phyloP scores from a whole-genome alignment of 2,329 filamentous ascomycete species.

The Lasiodiplodia theobromae region DNA sequence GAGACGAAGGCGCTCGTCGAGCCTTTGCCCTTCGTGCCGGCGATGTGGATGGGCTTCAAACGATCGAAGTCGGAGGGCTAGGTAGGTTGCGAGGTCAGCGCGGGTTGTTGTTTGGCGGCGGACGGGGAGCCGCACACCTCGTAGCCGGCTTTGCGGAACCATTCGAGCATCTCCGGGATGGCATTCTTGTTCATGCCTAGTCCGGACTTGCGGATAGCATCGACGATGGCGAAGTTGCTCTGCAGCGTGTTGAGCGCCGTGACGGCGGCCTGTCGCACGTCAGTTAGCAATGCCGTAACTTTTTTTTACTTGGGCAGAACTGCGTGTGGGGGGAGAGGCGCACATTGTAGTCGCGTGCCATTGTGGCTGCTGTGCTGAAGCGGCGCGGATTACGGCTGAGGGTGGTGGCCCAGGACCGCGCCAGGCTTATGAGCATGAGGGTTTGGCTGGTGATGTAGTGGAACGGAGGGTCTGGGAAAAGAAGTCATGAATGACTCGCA shows the following conservation, averaged over 20 bases:
- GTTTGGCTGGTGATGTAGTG: background rate
- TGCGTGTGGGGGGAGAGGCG: background rate
- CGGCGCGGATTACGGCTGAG: conserved; percentile 5
- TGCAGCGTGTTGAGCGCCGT: conserved; percentile 77
- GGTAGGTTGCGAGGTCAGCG: background rate
- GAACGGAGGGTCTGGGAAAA: conserved; percentile 12
- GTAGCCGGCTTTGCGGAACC: conserved; percentile 79
- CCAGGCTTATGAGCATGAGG: conserved; percentile 30
- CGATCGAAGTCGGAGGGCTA: conserved; percentile 68
- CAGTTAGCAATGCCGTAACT: background rate
- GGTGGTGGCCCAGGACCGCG: conserved; percentile 19
- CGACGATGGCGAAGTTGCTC: conserved; percentile 78
- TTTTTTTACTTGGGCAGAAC: background rate
- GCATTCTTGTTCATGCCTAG: conserved; percentile 75
- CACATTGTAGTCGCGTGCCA: conserved; percentile 34
- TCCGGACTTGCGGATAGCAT: conserved; percentile 78
- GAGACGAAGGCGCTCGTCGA: conserved; percentile 86
- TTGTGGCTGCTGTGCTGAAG: conserved; percentile 23
- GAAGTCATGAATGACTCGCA: conserved; percentile 15
- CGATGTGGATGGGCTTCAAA: conserved; percentile 77
- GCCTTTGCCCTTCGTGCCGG: conserved; percentile 94
- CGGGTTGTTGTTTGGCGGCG: background rate
- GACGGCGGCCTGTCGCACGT: conserved; percentile 67
- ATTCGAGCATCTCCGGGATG: conserved; percentile 82
- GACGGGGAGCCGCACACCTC: conserved; percentile 59